Evolutionary conservation across 164 flowering plant genomes (phyloP), one percentile per base, ranked within the genome.

Genomic region (Hamamelis virginiana): DNA sequence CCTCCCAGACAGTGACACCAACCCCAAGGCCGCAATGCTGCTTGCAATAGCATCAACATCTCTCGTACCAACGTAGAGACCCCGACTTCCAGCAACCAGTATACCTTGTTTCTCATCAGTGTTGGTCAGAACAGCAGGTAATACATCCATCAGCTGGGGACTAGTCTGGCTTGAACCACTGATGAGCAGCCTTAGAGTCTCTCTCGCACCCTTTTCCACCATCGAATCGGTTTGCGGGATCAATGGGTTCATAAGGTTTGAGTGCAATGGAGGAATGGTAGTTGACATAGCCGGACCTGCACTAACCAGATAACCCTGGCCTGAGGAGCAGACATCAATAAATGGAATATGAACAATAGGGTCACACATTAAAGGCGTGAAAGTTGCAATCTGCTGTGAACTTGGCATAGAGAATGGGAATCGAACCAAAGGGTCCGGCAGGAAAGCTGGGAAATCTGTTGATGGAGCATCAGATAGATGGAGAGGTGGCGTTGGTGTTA

Each of bases 271-370:
- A 21, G 92, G 80, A 46, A 91, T 87, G 46, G 77, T 65, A 13
- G 87, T 77, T 26, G 94, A 71, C 15, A 91, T 84, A 28, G 85
- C 66, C 13, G 93, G 83, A 16, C 96, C 98, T 4, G 96, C 90
- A 77, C 94, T 91, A 13, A 93, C 99, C 66, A 95, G 78, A 80
- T 90, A 95, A 4, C 92, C 98, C 77, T 88, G 97, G 19, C 96
- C 96, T 1, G 97, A 87, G 0, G 97, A 92, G 80, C 97, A 95
- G 58, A 92, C 81, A 68, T 89, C 95, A 70, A 95, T 81, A 1
- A 91, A 86, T 0, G 99, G 99, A 56, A 93, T 81, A 72, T 95
- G 99, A 55, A 95, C 96, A 66, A 95, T 95, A 1, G 99, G 86
- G 62, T 95, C 99, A 66, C 95, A 89, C 68, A 90, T 84, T 27